A percentile compares a stretch with the other conserved stretches of the same genome.
Evolutionary conservation across 495 filamentous ascomycete genomes (phyloP).

Genomic region (Penicillium flavigenum): DNA sequence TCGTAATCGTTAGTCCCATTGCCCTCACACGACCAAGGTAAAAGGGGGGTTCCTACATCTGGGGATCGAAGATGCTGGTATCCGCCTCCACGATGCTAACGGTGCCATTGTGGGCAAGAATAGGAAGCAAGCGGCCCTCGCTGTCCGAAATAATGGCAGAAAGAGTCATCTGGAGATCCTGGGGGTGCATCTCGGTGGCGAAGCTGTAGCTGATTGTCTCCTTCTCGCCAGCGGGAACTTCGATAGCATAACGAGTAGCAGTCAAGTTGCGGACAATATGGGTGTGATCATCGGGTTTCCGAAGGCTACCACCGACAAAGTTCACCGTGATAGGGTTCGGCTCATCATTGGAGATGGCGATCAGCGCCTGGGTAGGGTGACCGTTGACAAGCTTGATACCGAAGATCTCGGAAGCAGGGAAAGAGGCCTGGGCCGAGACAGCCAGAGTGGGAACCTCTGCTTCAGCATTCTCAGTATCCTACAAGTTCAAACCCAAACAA

Average conservation of each 20-base stretch:
- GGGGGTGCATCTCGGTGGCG: slow-evolving; percentile 87
- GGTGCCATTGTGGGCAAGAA: slow-evolving; percentile 81
- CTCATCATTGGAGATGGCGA: slow-evolving; percentile 85
- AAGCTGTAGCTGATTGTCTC: slow-evolving; percentile 79
- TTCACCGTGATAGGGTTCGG: slow-evolving; percentile 68
- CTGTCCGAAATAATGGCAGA: slow-evolving; percentile 68
- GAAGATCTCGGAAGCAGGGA: slow-evolving; percentile 87
- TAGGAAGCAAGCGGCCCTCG: slow-evolving; percentile 66
- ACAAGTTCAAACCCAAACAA: slow-evolving; percentile 8
- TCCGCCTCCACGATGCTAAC: slow-evolving; percentile 91
- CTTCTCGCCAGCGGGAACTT: slow-evolving; percentile 75
- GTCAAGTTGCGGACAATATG: slow-evolving; percentile 82
- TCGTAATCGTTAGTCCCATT: slow-evolving; percentile 26
- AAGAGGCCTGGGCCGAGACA: slow-evolving; percentile 72
- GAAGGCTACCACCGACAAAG: slow-evolving; percentile 76
- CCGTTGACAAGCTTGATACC: slow-evolving; percentile 96
- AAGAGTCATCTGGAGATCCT: slow-evolving; percentile 78
- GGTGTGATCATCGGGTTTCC: slow-evolving; percentile 56
- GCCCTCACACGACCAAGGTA: slow-evolving; percentile 1
- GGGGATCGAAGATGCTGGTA: slow-evolving; percentile 90
- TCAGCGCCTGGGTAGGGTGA: slow-evolving; percentile 75
- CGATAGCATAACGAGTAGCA: slow-evolving; percentile 65
- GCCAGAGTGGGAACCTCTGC: slow-evolving; percentile 60
- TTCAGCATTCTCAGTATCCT: slow-evolving; percentile 50
- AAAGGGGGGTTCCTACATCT: slow-evolving; percentile 65